Base-by-base conservation (phyloP, 495 filamentous ascomycete species). In the Talaromyces trachyspermus region DNA sequence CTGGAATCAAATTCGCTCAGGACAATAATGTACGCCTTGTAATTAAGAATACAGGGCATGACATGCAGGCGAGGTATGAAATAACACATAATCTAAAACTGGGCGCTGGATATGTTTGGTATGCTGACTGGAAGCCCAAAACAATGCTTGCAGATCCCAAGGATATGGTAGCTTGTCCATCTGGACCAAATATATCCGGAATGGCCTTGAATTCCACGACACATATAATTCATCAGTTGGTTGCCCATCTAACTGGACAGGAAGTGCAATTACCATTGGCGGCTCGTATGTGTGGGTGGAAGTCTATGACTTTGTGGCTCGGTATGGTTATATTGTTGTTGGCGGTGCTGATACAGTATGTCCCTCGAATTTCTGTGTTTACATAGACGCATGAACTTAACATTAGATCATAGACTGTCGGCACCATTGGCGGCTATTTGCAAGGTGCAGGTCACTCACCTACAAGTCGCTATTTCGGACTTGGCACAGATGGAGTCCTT, bases 11-110 rank as follows among this genome's bases (percentile, higher is more conserved):
- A 19, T 80, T 73, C 49, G 77, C 78, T 0, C 57, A 64, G 10
- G 47, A 71, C 23, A 66, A 77, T 40, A 79, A 77, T 54, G 55
- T 84, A 15, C 70, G 79, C 2, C 51, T 83, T 14, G 65, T 81
- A 9, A 66, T 84, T 14, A 77, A 74, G 23, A 83, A 82, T 51
- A 83, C 79, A 0, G 81, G 80, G 1, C 59, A 65, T 52, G 61
- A 74, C 30, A 43, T 59, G 71, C 61, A 49, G 66, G 74, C 10
- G 58, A 63, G n/a, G n/a, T n/a, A n/a, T n/a, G n/a, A n/a, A n/a
- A n/a, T n/a, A n/a, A n/a, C n/a, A n/a, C n/a, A n/a, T n/a, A n/a
- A n/a, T n/a, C n/a, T n/a, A n/a, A n/a, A n/a, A n/a, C n/a, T n/a
- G n/a, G n/a, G n/a, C n/a, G n/a, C n/a, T n/a, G n/a, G n/a, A n/a